A percentile compares a stretch with the other conserved stretches of the same genome.
Conservation (phyloP, 495 filamentous ascomycete genomes). For the Tuber brumale region DNA sequence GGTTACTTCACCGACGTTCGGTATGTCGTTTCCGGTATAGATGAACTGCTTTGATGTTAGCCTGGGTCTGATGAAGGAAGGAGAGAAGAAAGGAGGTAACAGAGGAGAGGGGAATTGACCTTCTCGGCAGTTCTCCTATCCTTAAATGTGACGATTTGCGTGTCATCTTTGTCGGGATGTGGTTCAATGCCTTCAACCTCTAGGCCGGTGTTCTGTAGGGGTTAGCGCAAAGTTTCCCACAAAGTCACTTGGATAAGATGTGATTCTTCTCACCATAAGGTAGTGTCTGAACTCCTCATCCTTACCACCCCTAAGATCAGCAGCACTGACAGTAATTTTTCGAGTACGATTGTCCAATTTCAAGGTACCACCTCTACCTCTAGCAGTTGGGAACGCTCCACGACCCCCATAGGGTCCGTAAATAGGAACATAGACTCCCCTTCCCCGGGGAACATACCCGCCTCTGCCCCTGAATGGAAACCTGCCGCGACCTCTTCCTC, state of each 20-base stretch:
- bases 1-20: conserved; percentile 68
- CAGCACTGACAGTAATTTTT: conserved; percentile 63
- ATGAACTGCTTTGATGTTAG: conserved; percentile 57
- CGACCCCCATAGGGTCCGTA: conserved; percentile 46
- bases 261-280: conserved; percentile 65
- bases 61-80: not conserved
- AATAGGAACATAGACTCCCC: conserved; percentile 38
- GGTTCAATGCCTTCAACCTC: conserved; percentile 69
- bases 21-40: conserved; percentile 56
- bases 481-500: conserved; percentile 45
- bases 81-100: not conserved
- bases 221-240: conserved; percentile 25
- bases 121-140: conserved; percentile 86
- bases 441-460: conserved; percentile 56
- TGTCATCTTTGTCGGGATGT: conserved; percentile 53
- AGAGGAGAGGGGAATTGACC: conserved; percentile 31
- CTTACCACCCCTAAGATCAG: conserved; percentile 59
- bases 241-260: conserved; percentile 6
- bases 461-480: conserved; percentile 49
- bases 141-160: conserved; percentile 69
- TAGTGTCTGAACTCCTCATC: conserved; percentile 82
- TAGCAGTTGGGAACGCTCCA: conserved; percentile 47
- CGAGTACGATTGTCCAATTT: conserved; percentile 84
- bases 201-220: conserved; percentile 62
- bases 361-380: conserved; percentile 55